A percentile compares a stretch with the other conserved stretches of the same genome.
Conservation (phyloP, 202 grass and related monocot genomes). For the Saccharum hybrid region DNA sequence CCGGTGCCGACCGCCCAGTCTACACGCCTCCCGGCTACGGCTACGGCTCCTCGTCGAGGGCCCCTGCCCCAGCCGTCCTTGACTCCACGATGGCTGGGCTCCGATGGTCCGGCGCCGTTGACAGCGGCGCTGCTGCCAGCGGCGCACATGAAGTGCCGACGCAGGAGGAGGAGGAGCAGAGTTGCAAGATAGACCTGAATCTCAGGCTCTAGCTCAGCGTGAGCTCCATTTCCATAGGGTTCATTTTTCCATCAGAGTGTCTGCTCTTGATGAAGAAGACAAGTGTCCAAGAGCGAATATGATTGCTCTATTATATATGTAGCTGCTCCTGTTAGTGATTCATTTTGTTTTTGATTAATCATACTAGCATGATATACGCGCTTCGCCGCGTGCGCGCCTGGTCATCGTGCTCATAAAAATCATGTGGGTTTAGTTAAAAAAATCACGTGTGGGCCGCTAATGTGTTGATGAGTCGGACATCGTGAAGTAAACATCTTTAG, state of each 20-base stretch:
- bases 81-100: neutral
- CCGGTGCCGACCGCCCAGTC: neutral
- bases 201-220: constrained; percentile 45
- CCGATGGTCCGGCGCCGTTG: constrained; percentile 15
- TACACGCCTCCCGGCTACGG: constrained; percentile 30
- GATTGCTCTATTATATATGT: neutral
- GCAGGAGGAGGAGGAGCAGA: constrained; percentile 26
- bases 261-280: neutral
- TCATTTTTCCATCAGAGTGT: neutral
- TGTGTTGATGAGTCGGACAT: too few species aligned
- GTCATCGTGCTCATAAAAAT: too few species aligned
- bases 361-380: neutral
- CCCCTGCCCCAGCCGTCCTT: neutral
- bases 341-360: neutral
- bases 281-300: neutral
- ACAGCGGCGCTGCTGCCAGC: neutral
- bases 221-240: neutral
- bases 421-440: too few species aligned
- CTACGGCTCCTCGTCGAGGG: constrained; percentile 22
- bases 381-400: too few species aligned
- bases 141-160: constrained; percentile 1
- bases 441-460: too few species aligned
- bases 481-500: too few species aligned
- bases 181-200: constrained; percentile 45
- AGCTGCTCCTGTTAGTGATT: constrained; percentile 6